A percentile compares a stretch with the other conserved stretches of the same genome.
Conservation (phyloP, 2,329 filamentous ascomycete species). For the Lasiodiplodia theobromae region DNA sequence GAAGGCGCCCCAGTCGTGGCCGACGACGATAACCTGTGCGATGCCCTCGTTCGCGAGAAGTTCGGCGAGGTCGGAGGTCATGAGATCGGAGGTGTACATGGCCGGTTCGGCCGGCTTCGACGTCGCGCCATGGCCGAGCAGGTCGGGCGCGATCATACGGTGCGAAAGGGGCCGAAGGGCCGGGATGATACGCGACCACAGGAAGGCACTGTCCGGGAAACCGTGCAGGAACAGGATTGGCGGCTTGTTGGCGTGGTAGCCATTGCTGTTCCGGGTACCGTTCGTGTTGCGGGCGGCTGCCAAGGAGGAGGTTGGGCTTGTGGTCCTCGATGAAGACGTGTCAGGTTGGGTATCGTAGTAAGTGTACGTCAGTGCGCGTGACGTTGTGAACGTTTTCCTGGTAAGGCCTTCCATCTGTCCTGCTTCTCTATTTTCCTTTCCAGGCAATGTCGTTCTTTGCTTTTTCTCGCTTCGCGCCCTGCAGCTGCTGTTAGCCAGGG, state of each 20-base stretch:
- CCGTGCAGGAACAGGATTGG: constrained; percentile 53
- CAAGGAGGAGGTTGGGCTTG: neutral
- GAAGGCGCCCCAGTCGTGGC: constrained; percentile 59
- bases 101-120: constrained; percentile 35
- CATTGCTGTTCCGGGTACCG: neutral
- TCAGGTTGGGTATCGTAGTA: constrained; percentile 27
- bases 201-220: constrained; percentile 53
- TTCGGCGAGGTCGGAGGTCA: constrained; percentile 30
- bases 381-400: constrained; percentile 31
- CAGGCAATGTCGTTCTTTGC: neutral
- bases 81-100: constrained; percentile 28
- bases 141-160: constrained; percentile 46
- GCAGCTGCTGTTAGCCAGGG: neutral
- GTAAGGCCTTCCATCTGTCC: constrained; percentile 27
- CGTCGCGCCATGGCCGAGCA: constrained; percentile 44
- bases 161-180: constrained; percentile 48
- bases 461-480: neutral
- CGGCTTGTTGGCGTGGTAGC: neutral
- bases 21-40: constrained; percentile 48
- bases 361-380: constrained; percentile 30
- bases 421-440: neutral
- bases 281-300: neutral
- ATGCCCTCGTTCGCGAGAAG: constrained; percentile 37
- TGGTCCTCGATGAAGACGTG: neutral
- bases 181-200: constrained; percentile 53